Evolutionary conservation across 2,329 filamentous ascomycete genomes (phyloP).

Genomic region (Apiospora koreana): DNA sequence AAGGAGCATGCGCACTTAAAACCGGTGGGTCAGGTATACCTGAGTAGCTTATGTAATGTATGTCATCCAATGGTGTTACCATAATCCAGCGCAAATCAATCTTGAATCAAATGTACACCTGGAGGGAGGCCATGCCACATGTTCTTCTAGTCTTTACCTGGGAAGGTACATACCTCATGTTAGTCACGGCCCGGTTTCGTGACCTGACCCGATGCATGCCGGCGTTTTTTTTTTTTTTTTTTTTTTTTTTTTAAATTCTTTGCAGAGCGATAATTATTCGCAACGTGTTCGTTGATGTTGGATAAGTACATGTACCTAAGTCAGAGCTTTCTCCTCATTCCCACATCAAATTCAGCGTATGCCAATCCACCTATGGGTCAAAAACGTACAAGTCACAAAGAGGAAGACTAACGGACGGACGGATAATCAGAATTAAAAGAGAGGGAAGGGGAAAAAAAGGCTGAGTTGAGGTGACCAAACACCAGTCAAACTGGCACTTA

Average conservation of each 20-base stretch:
- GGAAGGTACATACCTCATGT: no score
- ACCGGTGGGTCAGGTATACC: no score
- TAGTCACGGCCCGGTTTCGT: not conserved
- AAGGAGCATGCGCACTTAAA: not conserved
- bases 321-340: not conserved
- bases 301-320: not conserved
- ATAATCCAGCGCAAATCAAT: no score
- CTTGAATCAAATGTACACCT: not conserved
- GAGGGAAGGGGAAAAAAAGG: not conserved
- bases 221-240: not conserved
- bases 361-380: not conserved
- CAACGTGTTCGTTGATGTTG: not conserved
- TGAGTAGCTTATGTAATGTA: constrained; percentile 4
- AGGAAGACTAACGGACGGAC: not conserved
- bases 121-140: no score
- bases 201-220: not conserved
- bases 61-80: not conserved
- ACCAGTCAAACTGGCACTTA: not conserved
- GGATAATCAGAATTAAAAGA: not conserved
- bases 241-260: no score
- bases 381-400: not conserved
- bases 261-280: not conserved
- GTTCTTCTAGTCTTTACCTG: no score
- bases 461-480: constrained; percentile 2
- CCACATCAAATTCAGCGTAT: not conserved